These are phyloP conservation scores for Talaromyces sp. DNA, from an alignment of 2,329 filamentous ascomycete genomes.

Conservation along the genomic window DNA sequence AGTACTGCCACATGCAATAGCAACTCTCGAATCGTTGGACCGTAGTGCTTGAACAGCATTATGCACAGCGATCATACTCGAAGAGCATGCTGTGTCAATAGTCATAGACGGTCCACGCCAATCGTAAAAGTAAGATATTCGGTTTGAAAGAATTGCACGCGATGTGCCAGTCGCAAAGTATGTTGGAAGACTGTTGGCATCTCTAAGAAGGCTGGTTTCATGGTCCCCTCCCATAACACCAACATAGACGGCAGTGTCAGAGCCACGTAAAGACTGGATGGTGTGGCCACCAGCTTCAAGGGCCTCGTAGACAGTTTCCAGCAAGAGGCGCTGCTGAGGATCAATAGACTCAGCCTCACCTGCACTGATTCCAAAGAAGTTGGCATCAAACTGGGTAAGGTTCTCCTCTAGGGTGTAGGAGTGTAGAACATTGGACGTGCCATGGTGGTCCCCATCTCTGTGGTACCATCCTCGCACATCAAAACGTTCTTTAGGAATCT, in stretches of 20 bases:
- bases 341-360: constrained; percentile 5
- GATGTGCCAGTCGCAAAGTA: constrained; percentile 26
- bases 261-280: constrained; percentile 4
- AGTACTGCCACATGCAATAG: constrained; percentile 29
- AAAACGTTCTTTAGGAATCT: constrained; percentile 5
- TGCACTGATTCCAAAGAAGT: constrained; percentile 6
- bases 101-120: constrained; percentile 32
- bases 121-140: constrained; percentile 33
- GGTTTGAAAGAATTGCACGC: constrained; percentile 37
- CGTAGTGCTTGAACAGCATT: constrained; percentile 2
- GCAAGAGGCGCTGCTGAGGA: constrained; percentile 2
- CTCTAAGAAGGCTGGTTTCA: neutral
- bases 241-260: constrained; percentile 7
- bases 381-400: constrained; percentile 3
- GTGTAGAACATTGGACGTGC: neutral
- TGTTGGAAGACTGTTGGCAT: constrained; percentile 2
- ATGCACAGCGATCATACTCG: constrained; percentile 39
- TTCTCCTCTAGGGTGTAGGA: constrained; percentile 7
- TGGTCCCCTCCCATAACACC: constrained; percentile 7
- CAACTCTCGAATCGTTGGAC: constrained; percentile 22
- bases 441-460: neutral
- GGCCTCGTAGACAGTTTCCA: constrained; percentile 9
- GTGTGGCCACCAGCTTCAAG: constrained; percentile 3
- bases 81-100: constrained; percentile 51
- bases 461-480: constrained; percentile 6